Percentiles rank a stretch among this genome's conserved stretches.
Evolutionary conservation across 192 early-diverging fungal genomes (phyloP).

Genomic region (Kickxella alabastrina): DNA sequence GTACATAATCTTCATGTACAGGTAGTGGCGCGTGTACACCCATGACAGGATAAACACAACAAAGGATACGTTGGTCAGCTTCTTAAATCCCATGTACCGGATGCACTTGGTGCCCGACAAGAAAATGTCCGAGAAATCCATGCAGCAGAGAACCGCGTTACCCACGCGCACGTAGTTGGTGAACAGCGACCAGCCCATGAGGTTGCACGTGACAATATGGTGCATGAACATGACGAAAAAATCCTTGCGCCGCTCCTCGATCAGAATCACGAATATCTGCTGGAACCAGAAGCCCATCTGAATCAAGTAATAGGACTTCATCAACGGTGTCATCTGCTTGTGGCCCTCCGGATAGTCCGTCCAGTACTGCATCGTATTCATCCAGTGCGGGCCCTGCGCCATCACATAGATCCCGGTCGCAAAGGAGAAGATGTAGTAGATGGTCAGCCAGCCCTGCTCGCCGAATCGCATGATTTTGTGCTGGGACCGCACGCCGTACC

Average conservation of each 20-base stretch:
- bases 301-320: conserved; percentile 72
- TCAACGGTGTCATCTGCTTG: conserved; percentile 44
- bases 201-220: conserved; percentile 69
- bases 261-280: conserved; percentile 69
- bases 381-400: conserved; percentile 66
- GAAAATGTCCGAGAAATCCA: conserved; percentile 80
- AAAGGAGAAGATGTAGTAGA: conserved; percentile 64
- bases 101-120: conserved; percentile 72
- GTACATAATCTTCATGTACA: conserved; percentile 62
- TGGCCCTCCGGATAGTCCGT: conserved; percentile 65
- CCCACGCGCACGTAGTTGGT: conserved; percentile 73
- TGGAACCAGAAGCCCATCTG: conserved; percentile 79
- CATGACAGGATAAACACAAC: conserved; percentile 65
- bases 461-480: conserved; percentile 57
- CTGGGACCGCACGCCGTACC: conserved; percentile 28
- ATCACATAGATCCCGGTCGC: conserved; percentile 64
- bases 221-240: conserved; percentile 67
- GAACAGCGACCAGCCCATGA: conserved; percentile 63
- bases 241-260: conserved; percentile 73
- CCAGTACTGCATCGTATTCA: conserved; percentile 67
- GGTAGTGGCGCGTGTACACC: conserved; percentile 71
- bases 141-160: conserved; percentile 70
- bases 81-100: conserved; percentile 63
- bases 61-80: conserved; percentile 60
- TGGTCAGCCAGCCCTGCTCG: conserved; percentile 68